Base-by-base conservation (phyloP, 441 rosid species). In the Gossypium laxum region DNA sequence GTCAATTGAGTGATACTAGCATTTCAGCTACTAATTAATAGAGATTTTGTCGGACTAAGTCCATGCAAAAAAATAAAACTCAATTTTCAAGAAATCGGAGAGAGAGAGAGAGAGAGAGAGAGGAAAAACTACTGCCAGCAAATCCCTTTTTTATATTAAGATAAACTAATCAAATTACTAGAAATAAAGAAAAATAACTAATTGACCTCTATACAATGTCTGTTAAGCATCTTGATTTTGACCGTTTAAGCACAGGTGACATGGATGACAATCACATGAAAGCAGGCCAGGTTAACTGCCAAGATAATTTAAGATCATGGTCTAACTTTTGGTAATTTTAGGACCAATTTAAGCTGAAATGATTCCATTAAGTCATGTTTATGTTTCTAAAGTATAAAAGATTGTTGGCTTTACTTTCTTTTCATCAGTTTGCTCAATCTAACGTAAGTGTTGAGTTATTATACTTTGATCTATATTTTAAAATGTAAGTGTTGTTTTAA, bases 1-100 rank as follows among this genome's bases (percentile, higher is more conserved):
- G 65, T 80, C 72, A 81, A 72, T 43, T 75, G 72, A 76, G 41
- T 30, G 41, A 70, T 50, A 21, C 28, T 12, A 52, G 15, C 58
- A 67, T 26, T 8, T 28, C 45, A 3, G 56, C 10, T 15, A 17
- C 24, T 67, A 67, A 48, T 24, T 48, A 14, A 6, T 26, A 47
- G 19, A 24, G 58, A 22, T 50, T 54, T 15, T 15, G 43, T 26
- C 12, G 3, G 34, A 15, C 2, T 18, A 67, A 28, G 15, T 8
- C 14, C 51, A 67, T 5, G 15, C 58, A 3, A 67, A 66, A n/a
- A 51, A 47, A 22, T n/a, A n/a, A 5, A 65, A 65, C 30, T 45
- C 10, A 6, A 19, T 41, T 41, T 41, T 4, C 10, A 21, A 63
- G 15, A 63, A 18, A 63, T 19, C 45, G 2, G n/a, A 28, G 18